These are phyloP conservation scores for Avena sativa DNA, from an alignment of 176 grass and related monocot species.

Conservation along the genomic window DNA sequence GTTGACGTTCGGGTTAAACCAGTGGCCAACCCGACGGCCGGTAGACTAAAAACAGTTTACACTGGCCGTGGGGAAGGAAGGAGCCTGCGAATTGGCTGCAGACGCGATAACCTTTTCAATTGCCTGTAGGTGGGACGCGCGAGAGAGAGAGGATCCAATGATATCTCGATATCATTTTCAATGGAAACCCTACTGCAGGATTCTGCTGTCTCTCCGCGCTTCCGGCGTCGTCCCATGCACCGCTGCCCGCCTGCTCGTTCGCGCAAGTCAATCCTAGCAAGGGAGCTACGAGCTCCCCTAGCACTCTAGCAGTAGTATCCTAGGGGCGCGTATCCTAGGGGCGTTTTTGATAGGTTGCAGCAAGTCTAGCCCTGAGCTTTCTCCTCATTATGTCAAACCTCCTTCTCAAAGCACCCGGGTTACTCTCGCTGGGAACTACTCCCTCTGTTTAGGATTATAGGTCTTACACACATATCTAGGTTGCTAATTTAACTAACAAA, in stretches of 20 bases:
- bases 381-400: no score
- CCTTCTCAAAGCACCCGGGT: no score
- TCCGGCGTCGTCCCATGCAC: conserved; percentile 7
- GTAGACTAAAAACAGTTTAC: background rate
- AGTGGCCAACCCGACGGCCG: no score
- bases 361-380: no score
- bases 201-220: conserved; percentile 16
- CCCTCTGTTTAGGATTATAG: no score
- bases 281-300: background rate
- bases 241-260: background rate
- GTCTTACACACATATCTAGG: no score
- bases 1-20: background rate
- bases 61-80: background rate
- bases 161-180: conserved; percentile 30
- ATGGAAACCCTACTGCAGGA: conserved; percentile 2
- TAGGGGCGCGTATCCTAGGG: no score
- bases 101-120: conserved; percentile 41
- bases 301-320: background rate
- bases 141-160: background rate
- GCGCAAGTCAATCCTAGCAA: conserved; percentile 14
- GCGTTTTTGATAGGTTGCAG: no score
- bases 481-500: no score
- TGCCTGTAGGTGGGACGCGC: background rate
- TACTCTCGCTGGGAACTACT: no score
- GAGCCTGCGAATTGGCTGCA: background rate